Conservation (phyloP, 371 early-diverging fungal species). For the Lichtheimia corymbifera region DNA sequence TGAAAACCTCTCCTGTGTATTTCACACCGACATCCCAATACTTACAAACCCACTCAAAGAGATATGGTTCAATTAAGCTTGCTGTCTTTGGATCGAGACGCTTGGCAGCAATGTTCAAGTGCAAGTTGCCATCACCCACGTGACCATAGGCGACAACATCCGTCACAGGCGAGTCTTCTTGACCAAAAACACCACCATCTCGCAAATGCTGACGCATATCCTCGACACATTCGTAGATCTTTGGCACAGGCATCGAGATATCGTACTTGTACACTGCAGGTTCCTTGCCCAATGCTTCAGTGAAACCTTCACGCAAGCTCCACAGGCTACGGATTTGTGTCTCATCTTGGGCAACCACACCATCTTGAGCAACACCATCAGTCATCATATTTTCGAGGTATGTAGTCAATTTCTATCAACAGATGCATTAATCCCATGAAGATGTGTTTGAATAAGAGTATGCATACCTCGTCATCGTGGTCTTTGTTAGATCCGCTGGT, state of each 20-base stretch:
- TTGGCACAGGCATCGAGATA: conserved; percentile 82
- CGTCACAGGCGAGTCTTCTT: conserved; percentile 56
- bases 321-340: conserved; percentile 76
- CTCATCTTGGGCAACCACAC: conserved; percentile 89
- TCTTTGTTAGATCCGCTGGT: conserved; percentile 91
- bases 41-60: conserved; percentile 88
- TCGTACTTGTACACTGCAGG: conserved; percentile 94
- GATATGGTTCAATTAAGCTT: conserved; percentile 84
- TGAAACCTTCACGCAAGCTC: conserved; percentile 91
- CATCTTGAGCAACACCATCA: conserved; percentile 76
- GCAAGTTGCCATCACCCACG: conserved; percentile 90
- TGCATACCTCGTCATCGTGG: conserved; percentile 79
- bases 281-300: conserved; percentile 85
- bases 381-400: conserved; percentile 74
- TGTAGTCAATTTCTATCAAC: conserved; percentile 60
- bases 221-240: conserved; percentile 84
- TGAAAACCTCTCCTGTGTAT: background rate
- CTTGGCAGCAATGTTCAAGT: conserved; percentile 86
- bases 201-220: conserved; percentile 73
- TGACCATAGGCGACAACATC: conserved; percentile 93
- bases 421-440: background rate
- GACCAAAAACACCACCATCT: conserved; percentile 54
- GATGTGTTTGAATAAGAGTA: background rate
- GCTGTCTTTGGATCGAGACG: conserved; percentile 59
- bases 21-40: conserved; percentile 7